Evolutionary conservation across 2,329 filamentous ascomycete species (phyloP).

Genomic region (Kalmusia sp.): DNA sequence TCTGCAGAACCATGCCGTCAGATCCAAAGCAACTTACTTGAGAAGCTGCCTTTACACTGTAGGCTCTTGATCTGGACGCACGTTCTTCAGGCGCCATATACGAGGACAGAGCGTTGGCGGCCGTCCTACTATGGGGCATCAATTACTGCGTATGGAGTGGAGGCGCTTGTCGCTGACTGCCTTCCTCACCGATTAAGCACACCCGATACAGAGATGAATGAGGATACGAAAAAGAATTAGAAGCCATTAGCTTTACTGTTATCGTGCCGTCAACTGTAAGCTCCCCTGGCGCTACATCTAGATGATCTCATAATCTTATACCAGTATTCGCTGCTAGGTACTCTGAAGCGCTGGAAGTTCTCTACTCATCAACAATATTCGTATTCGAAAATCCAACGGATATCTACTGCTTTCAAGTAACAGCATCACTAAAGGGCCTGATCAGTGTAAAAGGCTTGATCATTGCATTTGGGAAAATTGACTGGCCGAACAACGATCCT

Average conservation of each 20-base stretch:
- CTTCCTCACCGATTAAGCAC: constrained; percentile 16
- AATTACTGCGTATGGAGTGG: not conserved
- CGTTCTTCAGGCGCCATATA: constrained; percentile 9
- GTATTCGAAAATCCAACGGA: constrained; percentile 15
- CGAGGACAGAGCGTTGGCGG: constrained; percentile 15
- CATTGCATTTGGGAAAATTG: constrained; percentile 12
- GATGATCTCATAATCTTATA: constrained; percentile 5
- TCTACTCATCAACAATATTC: constrained; percentile 19
- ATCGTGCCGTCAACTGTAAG: constrained; percentile 18
- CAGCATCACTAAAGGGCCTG: constrained; percentile 13
- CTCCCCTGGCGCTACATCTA: constrained; percentile 1
- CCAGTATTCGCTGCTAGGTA: constrained; percentile 9
- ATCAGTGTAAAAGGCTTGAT: constrained; percentile 11
- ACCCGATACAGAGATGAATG: not conserved
- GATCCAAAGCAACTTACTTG: constrained; percentile 7
- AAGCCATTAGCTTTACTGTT: constrained; percentile 13
- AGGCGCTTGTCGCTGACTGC: constrained; percentile 13
- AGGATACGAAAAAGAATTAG: not conserved
- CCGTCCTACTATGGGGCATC: not conserved
- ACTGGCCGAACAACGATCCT: constrained; percentile 11
- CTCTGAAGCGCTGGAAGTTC: constrained; percentile 10
- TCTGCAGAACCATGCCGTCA: not conserved
- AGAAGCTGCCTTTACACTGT: constrained; percentile 6
- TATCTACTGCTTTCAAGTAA: constrained; percentile 14
- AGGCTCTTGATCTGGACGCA: constrained; percentile 14